Conservation (phyloP, 257 asterid species). For the Solanum medicagineum region DNA sequence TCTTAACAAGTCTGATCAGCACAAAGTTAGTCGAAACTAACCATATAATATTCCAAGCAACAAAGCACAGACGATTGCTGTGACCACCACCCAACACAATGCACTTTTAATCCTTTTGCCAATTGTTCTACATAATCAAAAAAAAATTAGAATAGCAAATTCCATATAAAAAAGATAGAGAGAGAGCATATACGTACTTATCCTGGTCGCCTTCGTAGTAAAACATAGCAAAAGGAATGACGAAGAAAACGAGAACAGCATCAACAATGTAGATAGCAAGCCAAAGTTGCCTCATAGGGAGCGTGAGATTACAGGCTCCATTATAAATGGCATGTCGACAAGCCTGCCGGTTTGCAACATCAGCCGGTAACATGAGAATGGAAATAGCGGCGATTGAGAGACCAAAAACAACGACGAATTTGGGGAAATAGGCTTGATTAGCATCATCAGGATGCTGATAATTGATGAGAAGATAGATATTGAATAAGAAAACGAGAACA, state of each 20-base stretch:
- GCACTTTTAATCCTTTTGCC: conserved; percentile 90
- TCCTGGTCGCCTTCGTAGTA: conserved; percentile 98
- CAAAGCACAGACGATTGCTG: conserved; percentile 82
- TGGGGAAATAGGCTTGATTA: conserved; percentile 98
- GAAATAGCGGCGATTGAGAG: conserved; percentile 94
- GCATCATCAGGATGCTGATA: conserved; percentile 95
- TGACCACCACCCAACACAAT: conserved; percentile 63
- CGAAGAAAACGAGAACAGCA: conserved; percentile 79
- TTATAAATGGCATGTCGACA: conserved; percentile 88
- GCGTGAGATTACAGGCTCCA: conserved; percentile 90
- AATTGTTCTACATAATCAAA: conserved; percentile 47
- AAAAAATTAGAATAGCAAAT: background rate
- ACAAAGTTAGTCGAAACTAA: background rate
- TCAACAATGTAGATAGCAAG: conserved; percentile 76
- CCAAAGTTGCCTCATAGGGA: conserved; percentile 97
- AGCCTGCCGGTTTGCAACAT: conserved; percentile 93
- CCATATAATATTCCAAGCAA: conserved; percentile 85
- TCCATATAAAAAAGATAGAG: too few species aligned
- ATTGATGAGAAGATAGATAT: conserved; percentile 62
- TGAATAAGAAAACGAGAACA: conserved; percentile 73
- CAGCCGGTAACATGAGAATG: conserved; percentile 93
- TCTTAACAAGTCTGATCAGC: background rate
- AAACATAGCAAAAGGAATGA: conserved; percentile 95
- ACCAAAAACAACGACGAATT: conserved; percentile 90
- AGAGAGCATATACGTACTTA: conserved; percentile 29